These are phyloP conservation scores for Cercophora sp. DNA, from an alignment of 495 filamentous ascomycete species.

Conservation along the genomic window DNA sequence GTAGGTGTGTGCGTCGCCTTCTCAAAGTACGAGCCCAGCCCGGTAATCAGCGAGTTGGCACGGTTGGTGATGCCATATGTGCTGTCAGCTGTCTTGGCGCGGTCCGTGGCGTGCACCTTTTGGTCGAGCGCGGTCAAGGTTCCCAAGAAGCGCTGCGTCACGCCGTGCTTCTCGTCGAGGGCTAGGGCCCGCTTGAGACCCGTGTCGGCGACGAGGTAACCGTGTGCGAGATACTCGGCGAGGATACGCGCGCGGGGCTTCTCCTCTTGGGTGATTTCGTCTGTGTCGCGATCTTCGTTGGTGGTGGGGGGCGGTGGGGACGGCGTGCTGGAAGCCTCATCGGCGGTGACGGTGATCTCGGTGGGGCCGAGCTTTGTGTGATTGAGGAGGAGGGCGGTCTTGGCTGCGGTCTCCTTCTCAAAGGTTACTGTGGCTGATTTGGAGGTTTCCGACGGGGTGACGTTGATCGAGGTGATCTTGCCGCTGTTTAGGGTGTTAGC, in stretches of 20 bases:
- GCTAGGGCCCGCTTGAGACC: conserved; percentile 80
- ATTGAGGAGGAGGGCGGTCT: conserved; percentile 93
- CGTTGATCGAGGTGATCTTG: conserved; percentile 78
- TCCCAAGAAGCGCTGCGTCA: conserved; percentile 69
- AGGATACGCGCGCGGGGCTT: conserved; percentile 90
- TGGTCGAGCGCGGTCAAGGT: conserved; percentile 72
- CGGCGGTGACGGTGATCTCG: conserved; percentile 71
- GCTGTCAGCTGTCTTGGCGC: conserved; percentile 69
- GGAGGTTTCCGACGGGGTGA: conserved; percentile 62
- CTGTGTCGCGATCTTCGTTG: conserved; percentile 51
- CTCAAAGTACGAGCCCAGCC: conserved; percentile 77
- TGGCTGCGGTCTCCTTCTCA: conserved; percentile 91
- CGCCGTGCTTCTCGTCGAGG: conserved; percentile 86
- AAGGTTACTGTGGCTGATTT: conserved; percentile 90
- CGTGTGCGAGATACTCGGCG: conserved; percentile 93
- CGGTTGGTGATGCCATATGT: conserved; percentile 69
- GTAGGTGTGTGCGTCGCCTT: conserved; percentile 81
- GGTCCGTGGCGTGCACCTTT: conserved; percentile 76
- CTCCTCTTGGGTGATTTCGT: conserved; percentile 84
- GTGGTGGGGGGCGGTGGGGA: conserved; percentile 55
- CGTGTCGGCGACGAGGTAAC: conserved; percentile 82
- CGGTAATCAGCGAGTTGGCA: conserved; percentile 59
- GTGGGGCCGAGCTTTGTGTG: conserved; percentile 85
- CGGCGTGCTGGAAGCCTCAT: conserved; percentile 38
- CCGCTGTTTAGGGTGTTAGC: conserved; percentile 52